phyloP scores from a whole-genome alignment of 345 rosid genomes.

The Rhodamnia argentea region DNA sequence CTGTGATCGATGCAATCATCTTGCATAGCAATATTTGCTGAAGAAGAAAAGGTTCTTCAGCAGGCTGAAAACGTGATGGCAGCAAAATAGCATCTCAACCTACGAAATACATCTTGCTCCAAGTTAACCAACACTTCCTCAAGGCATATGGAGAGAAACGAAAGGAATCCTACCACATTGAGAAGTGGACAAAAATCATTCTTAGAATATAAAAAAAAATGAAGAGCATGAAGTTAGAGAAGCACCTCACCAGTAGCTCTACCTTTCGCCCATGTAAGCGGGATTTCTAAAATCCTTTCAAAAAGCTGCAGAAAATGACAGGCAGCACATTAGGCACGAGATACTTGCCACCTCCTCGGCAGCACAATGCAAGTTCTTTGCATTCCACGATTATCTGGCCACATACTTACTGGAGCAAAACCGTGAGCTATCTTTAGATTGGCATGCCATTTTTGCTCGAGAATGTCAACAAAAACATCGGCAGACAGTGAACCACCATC shows the following conservation, averaged over 20 bases:
- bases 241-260: slow-evolving; percentile 99
- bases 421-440: slow-evolving; percentile 73
- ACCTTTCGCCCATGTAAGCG: slow-evolving; percentile 81
- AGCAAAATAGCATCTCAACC: neutral
- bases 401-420: slow-evolving; percentile 80
- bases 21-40: neutral
- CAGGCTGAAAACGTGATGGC: neutral
- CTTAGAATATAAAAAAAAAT: neutral
- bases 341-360: neutral
- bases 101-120: neutral
- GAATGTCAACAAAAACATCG: slow-evolving; percentile 76
- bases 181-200: neutral
- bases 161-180: neutral
- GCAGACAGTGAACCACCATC: slow-evolving; percentile 92
- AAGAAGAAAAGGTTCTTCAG: neutral
- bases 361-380: neutral
- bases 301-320: slow-evolving; percentile 47
- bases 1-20: neutral
- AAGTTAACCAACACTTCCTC: neutral
- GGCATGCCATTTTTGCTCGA: slow-evolving; percentile 92
- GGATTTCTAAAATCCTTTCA: slow-evolving; percentile 87
- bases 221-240: slow-evolving; percentile 38
- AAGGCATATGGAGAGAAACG: neutral
- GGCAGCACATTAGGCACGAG: neutral
- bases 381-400: neutral